Base-by-base conservation (phyloP, 352 stramenopile genomes). In the Thalassiosira pacifica region DNA sequence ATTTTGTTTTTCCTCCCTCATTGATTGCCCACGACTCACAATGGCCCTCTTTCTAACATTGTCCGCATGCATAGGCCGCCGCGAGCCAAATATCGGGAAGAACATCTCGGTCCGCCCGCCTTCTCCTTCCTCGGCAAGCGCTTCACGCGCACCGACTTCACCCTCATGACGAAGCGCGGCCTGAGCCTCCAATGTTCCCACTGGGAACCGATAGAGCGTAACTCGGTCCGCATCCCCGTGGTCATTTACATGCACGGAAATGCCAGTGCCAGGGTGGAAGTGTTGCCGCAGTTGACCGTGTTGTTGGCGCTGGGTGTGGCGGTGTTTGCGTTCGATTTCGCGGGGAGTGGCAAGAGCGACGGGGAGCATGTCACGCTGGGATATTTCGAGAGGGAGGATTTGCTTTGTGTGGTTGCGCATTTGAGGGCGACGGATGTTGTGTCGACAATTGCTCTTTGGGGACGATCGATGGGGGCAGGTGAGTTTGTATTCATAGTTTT, bases 241-340 rank as follows among this genome's bases (percentile, higher is more conserved):
- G 81, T 99, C 13, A 97, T 99, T 69, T 99, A 98, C 71, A 90
- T 99, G 74, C 97, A 99, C 79, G 97, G 97, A 53, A 99, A 99
- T 87, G 97, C 95, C n/a, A 98, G 94, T 18, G 98, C 96, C 76
- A 90, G 97, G 0, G 88, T 98, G 1, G 97, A 98, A 76, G 95
- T 96, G 18, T 77, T 98, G 10, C 96, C 96, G 0, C 82, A 88
- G 66, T 79, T 88, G 32, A 82, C 82, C 2, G 81, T 77, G 55
- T 52, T 98, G 48, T 92, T 99, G 40, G 91, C 93, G 9, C 93
- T 97, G 24, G 97, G 97, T 2, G 86, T 97, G 29, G 96, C 96
- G 0, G 92, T 99, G 48, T 96, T 98, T 61, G 93, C 97, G 0
- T 98, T 99, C 82, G 97, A 99, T 87, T 99, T 98, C 74, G 92